phyloP scores from a whole-genome alignment of 1,139 yeast species.

The Lodderomyces elongisporus region DNA sequence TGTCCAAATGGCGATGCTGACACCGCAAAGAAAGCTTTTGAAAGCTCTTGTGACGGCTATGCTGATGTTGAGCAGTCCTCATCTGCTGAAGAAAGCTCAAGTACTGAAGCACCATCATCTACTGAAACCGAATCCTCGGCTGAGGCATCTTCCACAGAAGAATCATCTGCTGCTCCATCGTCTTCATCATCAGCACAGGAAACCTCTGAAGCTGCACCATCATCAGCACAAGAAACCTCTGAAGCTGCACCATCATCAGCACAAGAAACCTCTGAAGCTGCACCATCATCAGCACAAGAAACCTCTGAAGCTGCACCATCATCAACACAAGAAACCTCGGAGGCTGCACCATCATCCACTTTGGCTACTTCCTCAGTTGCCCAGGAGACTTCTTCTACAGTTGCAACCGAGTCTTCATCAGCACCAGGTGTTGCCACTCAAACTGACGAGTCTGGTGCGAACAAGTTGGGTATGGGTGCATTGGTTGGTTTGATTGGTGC shows the following conservation, averaged over 20 bases:
- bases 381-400: slow-evolving; percentile 4
- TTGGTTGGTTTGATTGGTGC: slow-evolving; percentile 46
- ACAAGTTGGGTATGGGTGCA: slow-evolving; percentile 42
- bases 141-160: slow-evolving; percentile 19
- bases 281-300: slow-evolving; percentile 3
- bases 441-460: slow-evolving; percentile 21
- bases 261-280: slow-evolving; percentile 1
- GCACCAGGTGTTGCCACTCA: slow-evolving; percentile 10
- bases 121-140: slow-evolving; percentile 24
- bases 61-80: slow-evolving; percentile 21
- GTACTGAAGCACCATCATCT: slow-evolving; percentile 27
- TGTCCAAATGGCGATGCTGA: slow-evolving; percentile 63
- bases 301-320: slow-evolving; percentile 5
- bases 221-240: slow-evolving; percentile 8
- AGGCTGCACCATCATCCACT: slow-evolving; percentile 7
- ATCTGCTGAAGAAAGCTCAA: slow-evolving; percentile 22
- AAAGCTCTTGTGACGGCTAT: slow-evolving; percentile 46
- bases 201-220: slow-evolving; percentile 10
- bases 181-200: slow-evolving; percentile 15
- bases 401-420: slow-evolving; percentile 3
- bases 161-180: slow-evolving; percentile 15
- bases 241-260: slow-evolving; percentile 7
- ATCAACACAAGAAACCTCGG: slow-evolving; percentile 1
- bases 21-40: slow-evolving; percentile 54
- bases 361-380: slow-evolving; percentile 6